Evolutionary conservation across 202 grass and related monocot species (phyloP), one percentile per base, ranked within the genome.

Genomic region (Cymbopogon flexuosus): DNA sequence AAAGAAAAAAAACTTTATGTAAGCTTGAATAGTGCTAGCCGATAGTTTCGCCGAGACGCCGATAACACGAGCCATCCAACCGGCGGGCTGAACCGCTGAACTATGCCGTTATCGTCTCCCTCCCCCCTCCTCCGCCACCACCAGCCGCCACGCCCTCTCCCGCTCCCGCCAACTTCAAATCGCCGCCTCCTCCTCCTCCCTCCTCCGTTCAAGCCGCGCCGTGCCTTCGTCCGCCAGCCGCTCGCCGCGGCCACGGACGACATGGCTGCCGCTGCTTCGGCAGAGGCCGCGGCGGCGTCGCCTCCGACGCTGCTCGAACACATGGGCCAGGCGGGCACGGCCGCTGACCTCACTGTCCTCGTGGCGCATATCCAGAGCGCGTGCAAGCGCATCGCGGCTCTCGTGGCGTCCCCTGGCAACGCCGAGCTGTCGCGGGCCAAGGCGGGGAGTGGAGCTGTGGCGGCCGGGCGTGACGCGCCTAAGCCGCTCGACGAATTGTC

Each of bases 401-500:
- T 93, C 33, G 92, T 88, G 1, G 92, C 88, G 52, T 98, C 90
- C 3, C 90, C 96, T 5, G 79, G 82, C 23, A 91, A 89, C 67
- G 61, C 81, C 21, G 86, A 95, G 52, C 63, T 88, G 19, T 88
- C 82, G 30, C 66, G 80, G 68, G 42, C 68, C 13, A 76, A 76
- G 36, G 51, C 56, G 9, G 71, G 10, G 3, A 42, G 51, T 6
- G 68, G 4, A 0, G 16, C 70, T 9, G 54, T 81, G 29, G 69
- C 74, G 33, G 84, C 85, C 5, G 88, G 59, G 1, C 87, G 95
- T 6, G 92, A 98, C 70, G 81, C 72, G 61, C 90, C 87, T 11
- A 98, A 98, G 84, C 95, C 92, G 29, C 92, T 98, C 63, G 92
- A 98, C 56, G 86, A 93, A 85, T 77, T 95, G 82, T 89, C 90